A percentile compares a stretch with the other conserved stretches of the same genome.
Evolutionary conservation across 306 rosid genomes (phyloP).

Genomic region (Vachellia pachyceras): DNA sequence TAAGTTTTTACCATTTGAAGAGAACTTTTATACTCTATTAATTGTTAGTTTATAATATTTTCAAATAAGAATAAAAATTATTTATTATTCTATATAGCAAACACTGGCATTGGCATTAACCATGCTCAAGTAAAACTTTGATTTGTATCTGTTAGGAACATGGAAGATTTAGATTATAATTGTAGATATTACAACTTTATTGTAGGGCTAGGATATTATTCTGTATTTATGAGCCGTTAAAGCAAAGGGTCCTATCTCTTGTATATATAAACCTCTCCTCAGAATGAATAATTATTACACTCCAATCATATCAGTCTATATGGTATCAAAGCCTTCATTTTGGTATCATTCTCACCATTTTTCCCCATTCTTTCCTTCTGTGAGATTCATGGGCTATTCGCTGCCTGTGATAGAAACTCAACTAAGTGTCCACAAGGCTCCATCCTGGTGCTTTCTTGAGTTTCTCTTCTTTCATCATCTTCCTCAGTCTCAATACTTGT

Average conservation of each 20-base stretch:
- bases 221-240: background rate
- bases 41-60: no score
- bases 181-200: no score
- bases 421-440: slow-evolving; percentile 48
- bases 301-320: background rate
- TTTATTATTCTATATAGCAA: background rate
- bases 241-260: background rate
- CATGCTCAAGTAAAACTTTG: background rate
- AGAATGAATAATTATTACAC: background rate
- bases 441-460: slow-evolving; percentile 55
- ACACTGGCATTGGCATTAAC: background rate
- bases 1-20: background rate
- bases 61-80: background rate
- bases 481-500: slow-evolving; percentile 52
- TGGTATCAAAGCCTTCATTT: background rate
- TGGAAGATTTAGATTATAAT: background rate
- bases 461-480: slow-evolving; percentile 53
- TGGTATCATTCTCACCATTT: background rate
- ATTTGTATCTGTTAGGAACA: background rate
- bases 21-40: background rate
- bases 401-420: slow-evolving; percentile 2
- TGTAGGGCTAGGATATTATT: background rate
- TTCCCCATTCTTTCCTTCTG: background rate
- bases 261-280: background rate
- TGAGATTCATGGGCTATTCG: background rate